phyloP scores from a whole-genome alignment of 2,329 filamentous ascomycete genomes.

The Neodidymelliopsis sp. region DNA sequence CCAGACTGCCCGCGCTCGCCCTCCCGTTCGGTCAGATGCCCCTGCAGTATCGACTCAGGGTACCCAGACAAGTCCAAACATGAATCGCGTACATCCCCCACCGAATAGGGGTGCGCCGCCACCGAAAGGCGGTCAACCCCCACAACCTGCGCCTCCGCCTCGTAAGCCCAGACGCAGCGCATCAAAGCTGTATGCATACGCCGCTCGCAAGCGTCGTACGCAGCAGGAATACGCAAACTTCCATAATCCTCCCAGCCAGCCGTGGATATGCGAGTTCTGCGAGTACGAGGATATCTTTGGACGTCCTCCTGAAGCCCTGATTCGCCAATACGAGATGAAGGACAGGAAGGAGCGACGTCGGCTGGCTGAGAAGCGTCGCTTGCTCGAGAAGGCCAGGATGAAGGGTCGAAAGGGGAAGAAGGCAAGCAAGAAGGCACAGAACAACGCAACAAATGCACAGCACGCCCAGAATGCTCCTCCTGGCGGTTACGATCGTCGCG shows the following conservation, averaged over 20 bases:
- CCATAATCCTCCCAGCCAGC: slow-evolving; percentile 79
- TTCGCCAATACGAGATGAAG: slow-evolving; percentile 92
- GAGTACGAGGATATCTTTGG: slow-evolving; percentile 97
- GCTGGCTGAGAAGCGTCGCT: slow-evolving; percentile 81
- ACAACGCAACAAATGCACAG: slow-evolving; percentile 43
- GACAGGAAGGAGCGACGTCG: slow-evolving; percentile 85
- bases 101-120: slow-evolving; percentile 38
- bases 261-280: slow-evolving; percentile 98
- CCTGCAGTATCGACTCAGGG: slow-evolving; percentile 60
- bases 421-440: slow-evolving; percentile 66
- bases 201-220: slow-evolving; percentile 78
- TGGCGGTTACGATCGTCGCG: slow-evolving; percentile 42
- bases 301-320: slow-evolving; percentile 81
- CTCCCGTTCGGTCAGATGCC: slow-evolving; percentile 39
- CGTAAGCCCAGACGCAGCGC: slow-evolving; percentile 70
- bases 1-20: slow-evolving; percentile 35
- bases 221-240: slow-evolving; percentile 80
- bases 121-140: slow-evolving; percentile 50
- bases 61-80: slow-evolving; percentile 63
- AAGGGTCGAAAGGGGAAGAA: slow-evolving; percentile 92
- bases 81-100: slow-evolving; percentile 49
- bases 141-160: slow-evolving; percentile 55
- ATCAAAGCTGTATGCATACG: slow-evolving; percentile 74
- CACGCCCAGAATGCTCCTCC: slow-evolving; percentile 41
- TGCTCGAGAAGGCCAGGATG: slow-evolving; percentile 92